These are phyloP conservation scores for Colletotrichum cereale DNA, from an alignment of 2,329 filamentous ascomycete species.

Conservation along the genomic window DNA sequence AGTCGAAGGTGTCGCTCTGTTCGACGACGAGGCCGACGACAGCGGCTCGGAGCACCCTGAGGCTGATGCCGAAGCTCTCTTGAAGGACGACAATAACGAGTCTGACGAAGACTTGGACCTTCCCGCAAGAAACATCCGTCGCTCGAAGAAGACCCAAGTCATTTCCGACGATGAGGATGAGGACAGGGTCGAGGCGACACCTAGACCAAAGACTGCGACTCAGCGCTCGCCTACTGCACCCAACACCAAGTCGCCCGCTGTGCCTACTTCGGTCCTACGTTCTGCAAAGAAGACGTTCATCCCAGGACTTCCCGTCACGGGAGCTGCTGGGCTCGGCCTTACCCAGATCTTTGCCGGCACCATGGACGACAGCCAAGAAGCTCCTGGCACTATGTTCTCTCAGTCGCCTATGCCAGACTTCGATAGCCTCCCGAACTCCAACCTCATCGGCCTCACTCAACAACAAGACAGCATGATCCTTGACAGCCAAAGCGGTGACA, in stretches of 20 bases:
- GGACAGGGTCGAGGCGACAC: slow-evolving; percentile 59
- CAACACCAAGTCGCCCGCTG: slow-evolving; percentile 63
- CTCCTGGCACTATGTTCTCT: slow-evolving; percentile 52
- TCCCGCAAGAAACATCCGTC: slow-evolving; percentile 58
- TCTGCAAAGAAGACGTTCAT: slow-evolving; percentile 79
- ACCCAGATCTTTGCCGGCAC: slow-evolving; percentile 94
- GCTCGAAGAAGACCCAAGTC: slow-evolving; percentile 64
- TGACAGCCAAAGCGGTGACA: slow-evolving; percentile 58
- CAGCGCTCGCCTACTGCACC: slow-evolving; percentile 57
- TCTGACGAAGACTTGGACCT: slow-evolving; percentile 57
- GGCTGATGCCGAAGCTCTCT: slow-evolving; percentile 44
- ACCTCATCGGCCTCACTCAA: slow-evolving; percentile 72
- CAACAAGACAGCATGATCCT: slow-evolving; percentile 64
- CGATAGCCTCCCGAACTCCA: slow-evolving; percentile 68
- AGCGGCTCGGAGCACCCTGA: slow-evolving; percentile 51
- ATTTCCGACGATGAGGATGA: slow-evolving; percentile 77
- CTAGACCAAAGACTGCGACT: slow-evolving; percentile 57
- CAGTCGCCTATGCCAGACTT: slow-evolving; percentile 67
- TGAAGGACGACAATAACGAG: slow-evolving; percentile 45
- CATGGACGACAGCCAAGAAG: slow-evolving; percentile 75
- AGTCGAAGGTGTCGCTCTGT: slow-evolving; percentile 47
- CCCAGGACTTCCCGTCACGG: slow-evolving; percentile 73
- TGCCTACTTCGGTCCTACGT: slow-evolving; percentile 74
- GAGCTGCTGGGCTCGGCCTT: slow-evolving; percentile 76
- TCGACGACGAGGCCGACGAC: slow-evolving; percentile 58